A percentile compares a stretch with the other conserved stretches of the same genome.
These are phyloP conservation scores for Saccharomyces hybrid DNA, from an alignment of 1,139 yeast species.

Conservation along the genomic window DNA sequence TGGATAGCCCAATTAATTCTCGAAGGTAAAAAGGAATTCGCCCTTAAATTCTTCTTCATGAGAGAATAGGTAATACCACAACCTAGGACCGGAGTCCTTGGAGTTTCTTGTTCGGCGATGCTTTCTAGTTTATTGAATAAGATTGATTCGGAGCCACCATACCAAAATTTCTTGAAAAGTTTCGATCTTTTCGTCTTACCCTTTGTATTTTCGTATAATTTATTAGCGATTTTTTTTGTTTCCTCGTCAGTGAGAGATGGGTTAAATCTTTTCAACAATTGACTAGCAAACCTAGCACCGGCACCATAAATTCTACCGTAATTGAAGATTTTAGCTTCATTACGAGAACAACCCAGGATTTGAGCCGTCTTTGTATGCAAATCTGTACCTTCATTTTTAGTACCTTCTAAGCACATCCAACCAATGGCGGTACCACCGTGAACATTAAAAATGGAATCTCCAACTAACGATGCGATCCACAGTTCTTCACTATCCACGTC, in stretches of 20 bases:
- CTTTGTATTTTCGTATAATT: conserved; percentile 73
- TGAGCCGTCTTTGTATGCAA: conserved; percentile 90
- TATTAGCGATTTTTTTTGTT: conserved; percentile 60
- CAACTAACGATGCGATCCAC: conserved; percentile 94
- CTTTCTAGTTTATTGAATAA: conserved; percentile 83
- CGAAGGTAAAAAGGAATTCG: conserved; percentile 71
- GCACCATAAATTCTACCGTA: conserved; percentile 98
- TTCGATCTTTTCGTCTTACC: conserved; percentile 44
- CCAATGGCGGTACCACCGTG: conserved; percentile 97
- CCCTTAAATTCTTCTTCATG: conserved; percentile 54
- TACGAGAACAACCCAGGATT: conserved; percentile 80
- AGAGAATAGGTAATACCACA: conserved; percentile 90
- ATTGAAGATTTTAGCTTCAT: conserved; percentile 90
- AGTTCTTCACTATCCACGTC: conserved; percentile 97
- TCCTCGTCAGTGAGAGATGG: conserved; percentile 58
- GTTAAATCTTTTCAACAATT: conserved; percentile 74
- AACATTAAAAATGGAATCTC: conserved; percentile 78
- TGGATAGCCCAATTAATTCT: conserved; percentile 97
- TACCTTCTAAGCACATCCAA: conserved; percentile 98
- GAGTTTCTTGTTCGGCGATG: conserved; percentile 77
- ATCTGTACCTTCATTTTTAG: conserved; percentile 84
- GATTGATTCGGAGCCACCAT: conserved; percentile 91
- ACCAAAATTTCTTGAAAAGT: conserved; percentile 47
- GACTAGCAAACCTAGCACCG: conserved; percentile 82
- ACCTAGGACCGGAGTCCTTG: conserved; percentile 86